Percentiles rank a stretch among this genome's conserved stretches.
phyloP scores from a whole-genome alignment of 495 filamentous ascomycete genomes.

The Cercophora newfieldiana region DNA sequence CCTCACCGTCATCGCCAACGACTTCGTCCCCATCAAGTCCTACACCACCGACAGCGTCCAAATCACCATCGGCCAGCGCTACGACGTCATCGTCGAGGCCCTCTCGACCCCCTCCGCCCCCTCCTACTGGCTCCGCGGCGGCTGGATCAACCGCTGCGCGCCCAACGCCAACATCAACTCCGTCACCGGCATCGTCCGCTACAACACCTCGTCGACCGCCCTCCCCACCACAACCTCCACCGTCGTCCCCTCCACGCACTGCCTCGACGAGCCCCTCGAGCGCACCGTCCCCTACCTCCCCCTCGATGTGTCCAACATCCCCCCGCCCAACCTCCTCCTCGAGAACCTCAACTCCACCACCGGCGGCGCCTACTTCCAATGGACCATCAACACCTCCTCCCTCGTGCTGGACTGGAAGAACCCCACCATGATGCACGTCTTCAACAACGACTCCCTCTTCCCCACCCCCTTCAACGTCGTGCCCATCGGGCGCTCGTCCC shows the following conservation, averaged over 20 bases:
- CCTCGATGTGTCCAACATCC: constrained; percentile 32
- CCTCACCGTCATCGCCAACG: constrained; percentile 51
- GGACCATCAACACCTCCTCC: constrained; percentile 37
- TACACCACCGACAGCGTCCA: constrained; percentile 48
- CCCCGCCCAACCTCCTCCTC: constrained; percentile 13
- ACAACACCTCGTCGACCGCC: constrained; percentile 37
- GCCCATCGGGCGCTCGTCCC: constrained; percentile 5
- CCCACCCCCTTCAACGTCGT: constrained; percentile 39
- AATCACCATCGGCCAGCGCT: constrained; percentile 66
- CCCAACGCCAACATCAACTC: constrained; percentile 41
- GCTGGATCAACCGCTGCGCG: constrained; percentile 45
- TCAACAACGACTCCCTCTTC: constrained; percentile 29
- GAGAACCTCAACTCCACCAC: constrained; percentile 25
- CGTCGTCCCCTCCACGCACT: constrained; percentile 21
- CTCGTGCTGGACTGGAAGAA: constrained; percentile 36
- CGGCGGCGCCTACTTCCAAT: constrained; percentile 28
- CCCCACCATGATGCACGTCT: constrained; percentile 32
- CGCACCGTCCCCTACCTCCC: constrained; percentile 35
- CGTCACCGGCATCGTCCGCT: constrained; percentile 60
- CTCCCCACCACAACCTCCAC: constrained; percentile 36
- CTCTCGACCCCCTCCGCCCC: constrained; percentile 42
- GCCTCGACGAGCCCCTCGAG: constrained; percentile 32
- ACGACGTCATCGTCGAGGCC: constrained; percentile 65
- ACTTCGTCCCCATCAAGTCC: constrained; percentile 54
- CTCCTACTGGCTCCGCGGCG: constrained; percentile 56